Base-by-base conservation (phyloP, 352 stramenopile species). In the Thraustochytrium sp. region DNA sequence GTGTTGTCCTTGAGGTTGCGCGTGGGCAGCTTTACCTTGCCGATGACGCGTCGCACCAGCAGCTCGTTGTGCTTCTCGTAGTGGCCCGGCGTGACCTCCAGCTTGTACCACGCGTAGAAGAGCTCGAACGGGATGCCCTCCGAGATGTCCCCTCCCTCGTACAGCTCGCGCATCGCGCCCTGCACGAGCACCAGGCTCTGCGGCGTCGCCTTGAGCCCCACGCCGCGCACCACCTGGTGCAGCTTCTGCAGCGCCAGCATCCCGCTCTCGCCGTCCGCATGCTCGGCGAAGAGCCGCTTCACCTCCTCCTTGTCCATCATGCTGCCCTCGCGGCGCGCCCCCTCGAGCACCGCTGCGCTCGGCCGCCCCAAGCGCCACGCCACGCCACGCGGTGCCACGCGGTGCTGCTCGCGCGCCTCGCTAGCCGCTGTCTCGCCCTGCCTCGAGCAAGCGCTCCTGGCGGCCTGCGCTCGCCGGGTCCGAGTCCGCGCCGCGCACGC, bases 41-140 rank as follows among this genome's bases (percentile, higher is more conserved):
- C 61, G 63, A 84, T 84, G 21, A 80, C 61, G 38, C 75, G 55
- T 0, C 75, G 75, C 38, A 84, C 75, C 16, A 84, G 75, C 1
- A 84, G 59, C 55, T 73, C 75, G 61, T 84, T 84, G 55, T 76
- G 55, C 23, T 84, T 49, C 16, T 84, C 75, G 63, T 38, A 84
- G 37, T 62, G 40, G 0, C 61, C 61, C 29, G 55, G 55, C n/a
- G 9, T 31, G 18, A 48, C 31, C 61, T 84, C 75, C 21, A 84
- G 54, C 38, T 84, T 84, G 40, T 83, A 84, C 75, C 75, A 84
- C 23, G 53, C 18, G 53, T 80, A 80, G 13, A 46, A 80, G 34
- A 80, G 36, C 31, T 68, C 68, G 38, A 80, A 80, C 34, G 68
- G 68, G 53, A 80, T 80, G n/a, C 68, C 68, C n/a, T 80, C 36